Base-by-base conservation (phyloP, 768 basidiomycete genomes). In the Lactifluus hygrophoroides region DNA sequence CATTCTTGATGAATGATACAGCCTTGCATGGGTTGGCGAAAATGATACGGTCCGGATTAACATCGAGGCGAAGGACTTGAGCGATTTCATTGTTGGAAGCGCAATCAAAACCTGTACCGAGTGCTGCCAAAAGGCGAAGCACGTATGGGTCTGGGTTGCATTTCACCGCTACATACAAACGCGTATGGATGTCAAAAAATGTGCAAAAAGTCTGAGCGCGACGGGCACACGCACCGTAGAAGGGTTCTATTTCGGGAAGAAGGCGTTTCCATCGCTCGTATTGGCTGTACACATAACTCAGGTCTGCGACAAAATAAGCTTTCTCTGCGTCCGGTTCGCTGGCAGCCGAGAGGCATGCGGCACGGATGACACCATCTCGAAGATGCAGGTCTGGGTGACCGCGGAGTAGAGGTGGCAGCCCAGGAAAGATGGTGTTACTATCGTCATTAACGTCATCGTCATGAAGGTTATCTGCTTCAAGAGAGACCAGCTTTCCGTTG, bases 11-110 rank as follows among this genome's bases (percentile, higher is more conserved):
- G 75, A 94, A 97, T 0, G 93, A 95, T 11, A 82, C 79, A 2
- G 96, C 90, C 75, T 99, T 99, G 85, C 96, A 98, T 0, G 96
- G 96, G 73, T 99, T 99, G 63, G 96, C 96, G 67, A 93, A 99
- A 69, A 98, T 91, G 77, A 99, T 88, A 57, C 87, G 81, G 54
- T 81, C 79, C 3, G 94, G 84, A 47, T 81, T 78, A 51, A 95
- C 80, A 8, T 85, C 86, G 5, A 94, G 72, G 11, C 73, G 73
- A 25, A 96, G 76, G 27, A 98, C 86, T 61, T 83, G 81, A 21
- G 80, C 77, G 66, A 99, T 97, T 73, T 99, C 96, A 57, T 86
- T 84, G 64, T 90, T 88, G 38, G 95, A 98, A 16, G 96, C 96
- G 67, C 96, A 98, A 72, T 99, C 96, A 74, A 99, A 99, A 16